phyloP scores from a whole-genome alignment of 164 flowering plant species.

The Amborella trichopoda region DNA sequence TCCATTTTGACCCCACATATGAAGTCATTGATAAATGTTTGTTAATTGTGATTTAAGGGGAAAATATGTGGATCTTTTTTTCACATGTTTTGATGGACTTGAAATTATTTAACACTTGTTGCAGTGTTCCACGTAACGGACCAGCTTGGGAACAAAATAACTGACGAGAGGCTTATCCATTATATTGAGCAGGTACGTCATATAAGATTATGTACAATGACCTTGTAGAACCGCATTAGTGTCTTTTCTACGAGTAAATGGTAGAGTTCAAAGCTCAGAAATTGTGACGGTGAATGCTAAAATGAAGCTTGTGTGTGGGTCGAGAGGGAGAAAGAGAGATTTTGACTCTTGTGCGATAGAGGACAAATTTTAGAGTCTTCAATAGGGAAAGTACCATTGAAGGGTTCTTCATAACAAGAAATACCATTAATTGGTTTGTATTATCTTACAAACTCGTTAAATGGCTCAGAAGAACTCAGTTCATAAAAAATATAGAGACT shows the following conservation, averaged over 20 bases:
- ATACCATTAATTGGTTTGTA: too few relatives aligned
- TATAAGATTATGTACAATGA: neutral
- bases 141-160: conserved; percentile 56
- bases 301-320: too few relatives aligned
- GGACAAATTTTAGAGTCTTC: neutral
- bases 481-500: too few relatives aligned
- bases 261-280: neutral
- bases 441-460: too few relatives aligned
- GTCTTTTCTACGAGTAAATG: neutral
- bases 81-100: neutral
- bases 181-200: conserved; percentile 74
- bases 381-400: too few relatives aligned
- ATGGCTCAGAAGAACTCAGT: too few relatives aligned
- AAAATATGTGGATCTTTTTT: neutral
- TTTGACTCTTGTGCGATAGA: neutral
- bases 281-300: neutral
- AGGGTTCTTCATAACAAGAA: too few relatives aligned
- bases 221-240: neutral
- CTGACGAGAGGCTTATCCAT: conserved; percentile 63
- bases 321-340: neutral
- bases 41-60: neutral
- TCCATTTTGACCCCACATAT: neutral
- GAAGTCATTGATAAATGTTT: neutral
- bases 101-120: neutral
- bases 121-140: conserved; percentile 93